Evolutionary conservation across 1,139 yeast genomes (phyloP), one percentile per base, ranked within the genome.

Genomic region (Candida sojae): DNA sequence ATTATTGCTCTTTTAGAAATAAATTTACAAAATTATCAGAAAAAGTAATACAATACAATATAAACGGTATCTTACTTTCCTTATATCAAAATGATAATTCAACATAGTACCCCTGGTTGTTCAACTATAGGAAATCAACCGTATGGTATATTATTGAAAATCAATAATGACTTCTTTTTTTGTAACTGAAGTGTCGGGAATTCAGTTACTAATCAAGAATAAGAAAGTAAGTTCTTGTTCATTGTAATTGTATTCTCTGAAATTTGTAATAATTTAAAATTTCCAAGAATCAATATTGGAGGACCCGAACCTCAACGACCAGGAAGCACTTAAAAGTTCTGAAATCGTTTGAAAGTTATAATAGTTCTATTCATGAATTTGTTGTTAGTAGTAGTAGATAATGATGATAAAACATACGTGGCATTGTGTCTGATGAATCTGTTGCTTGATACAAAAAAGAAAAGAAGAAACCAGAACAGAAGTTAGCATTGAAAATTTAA

Each of bases 111-210:
- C 21, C 3, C 2, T 17, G 21, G 21, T 2, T 17, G 21, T 17
- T 3, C 21, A 17, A 17, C 21, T 17, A 17, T 17, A 17, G 21
- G 21, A 17, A 17, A 17, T 2, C 21, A 17, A 17, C 21, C 21
- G 17, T 6, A 33, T 5, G 23, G 5, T 12, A 33, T 33, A 39
- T 39, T 30, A 32, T 30, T 26, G n/a, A 7, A 8, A 17, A 33
- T 28, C 29, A n/a, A 33, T 23, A 39, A 39, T 39, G 43, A 26
- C 29, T 36, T 36, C 30, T 48, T 36, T 40, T 17, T 46, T 61
- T 71, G 80, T 73, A 75, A 73, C 86, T 83, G 86, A 85, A 86
- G 93, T 86, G 93, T 86, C 93, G 90, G 92, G 92, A 73, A 62
- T 86, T 84, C 86, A 84, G 86, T 70, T 70, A 77, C 84, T 37